Evolutionary conservation across 83 land plant species (phyloP).

Genomic region (Thuja plicata): DNA sequence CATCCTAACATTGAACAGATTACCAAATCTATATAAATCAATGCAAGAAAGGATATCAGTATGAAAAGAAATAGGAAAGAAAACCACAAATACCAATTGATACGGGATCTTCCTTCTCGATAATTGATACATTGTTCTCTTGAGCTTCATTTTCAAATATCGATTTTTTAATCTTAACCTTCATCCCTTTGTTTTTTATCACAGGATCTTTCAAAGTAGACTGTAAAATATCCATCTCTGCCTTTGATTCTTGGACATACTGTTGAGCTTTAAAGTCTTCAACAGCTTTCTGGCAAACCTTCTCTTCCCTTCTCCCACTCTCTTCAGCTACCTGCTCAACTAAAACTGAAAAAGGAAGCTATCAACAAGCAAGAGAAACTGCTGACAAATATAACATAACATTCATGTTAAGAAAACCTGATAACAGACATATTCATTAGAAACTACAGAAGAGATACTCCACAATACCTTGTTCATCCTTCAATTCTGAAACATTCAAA

Average conservation of each 20-base stretch:
- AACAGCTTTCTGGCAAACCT: background rate
- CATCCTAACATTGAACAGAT: background rate
- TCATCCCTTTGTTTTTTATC: conserved; percentile 1
- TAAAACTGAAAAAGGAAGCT: background rate
- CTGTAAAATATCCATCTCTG: background rate
- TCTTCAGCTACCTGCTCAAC: conserved; percentile 2
- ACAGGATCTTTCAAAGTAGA: background rate
- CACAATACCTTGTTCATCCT: conserved; percentile 4
- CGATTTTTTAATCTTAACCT: background rate
- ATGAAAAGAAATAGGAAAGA: background rate
- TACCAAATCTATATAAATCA: background rate
- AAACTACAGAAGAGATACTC: background rate
- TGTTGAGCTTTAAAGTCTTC: conserved; percentile 6
- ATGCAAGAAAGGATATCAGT: background rate
- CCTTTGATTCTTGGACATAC: conserved; percentile 4
- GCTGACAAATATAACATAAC: background rate
- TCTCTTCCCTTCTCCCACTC: background rate
- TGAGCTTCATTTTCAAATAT: background rate
- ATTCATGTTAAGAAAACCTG: background rate
- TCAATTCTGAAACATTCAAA: background rate
- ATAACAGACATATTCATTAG: background rate
- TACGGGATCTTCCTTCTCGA: conserved; percentile 5
- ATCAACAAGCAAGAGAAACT: conserved; percentile 8
- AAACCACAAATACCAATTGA: conserved; percentile 4
- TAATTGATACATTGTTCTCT: background rate